A percentile compares a stretch with the other conserved stretches of the same genome.
Evolutionary conservation across 2,329 filamentous ascomycete genomes (phyloP).

Genomic region (Neonectria punicea): DNA sequence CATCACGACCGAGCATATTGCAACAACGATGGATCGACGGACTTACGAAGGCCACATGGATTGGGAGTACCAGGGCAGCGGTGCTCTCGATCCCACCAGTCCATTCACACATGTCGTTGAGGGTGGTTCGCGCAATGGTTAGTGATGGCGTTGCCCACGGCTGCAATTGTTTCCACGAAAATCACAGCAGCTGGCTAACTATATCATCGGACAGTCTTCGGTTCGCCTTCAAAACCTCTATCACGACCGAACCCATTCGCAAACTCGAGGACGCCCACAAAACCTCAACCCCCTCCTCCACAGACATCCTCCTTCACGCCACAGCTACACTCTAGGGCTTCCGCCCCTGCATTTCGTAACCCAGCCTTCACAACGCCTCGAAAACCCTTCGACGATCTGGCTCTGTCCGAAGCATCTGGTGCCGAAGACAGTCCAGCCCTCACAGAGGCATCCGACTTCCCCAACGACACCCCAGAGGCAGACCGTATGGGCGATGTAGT

Average conservation of each 20-base stretch:
- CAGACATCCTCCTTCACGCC: conserved; percentile 60
- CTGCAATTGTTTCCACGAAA: not conserved
- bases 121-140: conserved; percentile 54
- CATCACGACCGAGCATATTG: conserved; percentile 20
- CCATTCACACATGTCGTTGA: conserved; percentile 67
- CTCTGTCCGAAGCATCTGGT: conserved; percentile 65
- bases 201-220: conserved; percentile 46
- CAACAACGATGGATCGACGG: conserved; percentile 60
- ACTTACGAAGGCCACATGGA: conserved; percentile 73
- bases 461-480: conserved; percentile 63
- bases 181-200: conserved; percentile 32
- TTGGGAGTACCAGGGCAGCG: conserved; percentile 70
- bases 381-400: conserved; percentile 63
- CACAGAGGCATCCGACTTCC: conserved; percentile 66
- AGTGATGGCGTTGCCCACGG: conserved; percentile 28
- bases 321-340: conserved; percentile 52
- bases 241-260: conserved; percentile 50
- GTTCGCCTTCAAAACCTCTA: conserved; percentile 51
- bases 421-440: conserved; percentile 69
- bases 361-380: conserved; percentile 73
- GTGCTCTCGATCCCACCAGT: conserved; percentile 69
- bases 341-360: conserved; percentile 68
- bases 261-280: conserved; percentile 52
- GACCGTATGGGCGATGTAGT: conserved; percentile 57
- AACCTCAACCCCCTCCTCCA: conserved; percentile 52